A percentile compares a stretch with the other conserved stretches of the same genome.
phyloP scores from a whole-genome alignment of 139 green algal species.

The Chlorella sp. region DNA sequence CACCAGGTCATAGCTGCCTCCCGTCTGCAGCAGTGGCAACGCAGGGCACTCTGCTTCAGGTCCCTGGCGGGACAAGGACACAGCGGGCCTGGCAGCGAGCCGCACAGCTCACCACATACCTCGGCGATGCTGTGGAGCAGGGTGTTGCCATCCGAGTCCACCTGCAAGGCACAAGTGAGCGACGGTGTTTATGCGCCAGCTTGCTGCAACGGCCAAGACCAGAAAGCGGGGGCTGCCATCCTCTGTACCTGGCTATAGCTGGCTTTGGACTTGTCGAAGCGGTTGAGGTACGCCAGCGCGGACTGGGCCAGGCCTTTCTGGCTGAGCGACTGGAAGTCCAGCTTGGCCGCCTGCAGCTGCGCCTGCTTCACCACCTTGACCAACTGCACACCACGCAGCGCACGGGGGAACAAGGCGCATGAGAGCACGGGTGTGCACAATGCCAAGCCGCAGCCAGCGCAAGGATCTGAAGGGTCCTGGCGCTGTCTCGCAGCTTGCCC shows the following conservation, averaged over 20 bases:
- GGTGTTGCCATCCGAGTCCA: constrained; percentile 34
- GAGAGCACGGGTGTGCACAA: too few relatives aligned
- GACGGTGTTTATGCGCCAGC: background rate
- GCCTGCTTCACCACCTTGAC: background rate
- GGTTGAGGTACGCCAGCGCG: background rate
- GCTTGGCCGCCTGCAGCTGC: background rate
- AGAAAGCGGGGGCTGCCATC: background rate
- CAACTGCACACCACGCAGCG: background rate
- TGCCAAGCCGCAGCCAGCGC: too few relatives aligned
- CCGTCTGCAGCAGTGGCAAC: background rate
- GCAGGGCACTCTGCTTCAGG: too few relatives aligned
- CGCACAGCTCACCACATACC: too few relatives aligned
- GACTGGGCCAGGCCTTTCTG: background rate
- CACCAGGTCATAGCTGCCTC: constrained; percentile 12
- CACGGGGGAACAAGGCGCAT: background rate
- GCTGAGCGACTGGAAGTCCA: background rate
- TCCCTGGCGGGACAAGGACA: background rate
- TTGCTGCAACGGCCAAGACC: background rate
- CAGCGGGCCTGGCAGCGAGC: too few relatives aligned
- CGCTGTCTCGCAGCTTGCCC: too few relatives aligned
- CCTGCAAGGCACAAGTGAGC: background rate
- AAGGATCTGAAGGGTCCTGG: too few relatives aligned
- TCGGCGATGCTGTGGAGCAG: constrained; percentile 31
- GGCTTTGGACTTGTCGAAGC: background rate
- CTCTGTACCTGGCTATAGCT: background rate